phyloP scores from a whole-genome alignment of 164 flowering plant genomes.

The Vitis cinerea region DNA sequence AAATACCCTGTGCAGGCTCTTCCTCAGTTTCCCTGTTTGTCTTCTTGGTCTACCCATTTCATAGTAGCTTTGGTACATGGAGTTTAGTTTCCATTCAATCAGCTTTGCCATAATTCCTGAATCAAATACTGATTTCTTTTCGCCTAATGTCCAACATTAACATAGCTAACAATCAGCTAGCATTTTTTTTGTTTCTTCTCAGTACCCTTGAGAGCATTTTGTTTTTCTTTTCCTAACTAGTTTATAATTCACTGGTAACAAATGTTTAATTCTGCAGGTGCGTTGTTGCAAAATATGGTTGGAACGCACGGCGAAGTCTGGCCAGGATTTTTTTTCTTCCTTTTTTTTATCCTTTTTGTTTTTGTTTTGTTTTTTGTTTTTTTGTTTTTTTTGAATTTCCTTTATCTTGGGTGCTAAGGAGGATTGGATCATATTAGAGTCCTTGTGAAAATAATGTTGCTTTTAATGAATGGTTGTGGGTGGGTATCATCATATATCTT shows the following conservation, averaged over 20 bases:
- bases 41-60: too few relatives aligned
- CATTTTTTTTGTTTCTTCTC: not conserved
- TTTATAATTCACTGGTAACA: not conserved
- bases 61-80: too few relatives aligned
- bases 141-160: too few relatives aligned
- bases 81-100: too few relatives aligned
- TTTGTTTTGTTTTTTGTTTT: too few relatives aligned
- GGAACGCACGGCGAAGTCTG: conserved; percentile 23
- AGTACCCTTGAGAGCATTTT: not conserved
- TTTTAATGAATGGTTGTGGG: not conserved
- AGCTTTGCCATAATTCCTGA: too few relatives aligned
- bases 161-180: too few relatives aligned
- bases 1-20: too few relatives aligned
- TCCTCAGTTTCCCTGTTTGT: too few relatives aligned
- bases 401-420: conserved; percentile 12
- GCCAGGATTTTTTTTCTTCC: conserved; percentile 1
- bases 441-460: conserved; percentile 21
- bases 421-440: conserved; percentile 9
- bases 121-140: too few relatives aligned
- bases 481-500: too few relatives aligned
- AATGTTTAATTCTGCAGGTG: conserved; percentile 21
- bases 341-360: too few relatives aligned
- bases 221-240: not conserved
- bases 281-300: conserved; percentile 19
- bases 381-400: not conserved